These are phyloP conservation scores for Camellia granthamiana DNA, from an alignment of 148 eudicot species.

Conservation along the genomic window DNA sequence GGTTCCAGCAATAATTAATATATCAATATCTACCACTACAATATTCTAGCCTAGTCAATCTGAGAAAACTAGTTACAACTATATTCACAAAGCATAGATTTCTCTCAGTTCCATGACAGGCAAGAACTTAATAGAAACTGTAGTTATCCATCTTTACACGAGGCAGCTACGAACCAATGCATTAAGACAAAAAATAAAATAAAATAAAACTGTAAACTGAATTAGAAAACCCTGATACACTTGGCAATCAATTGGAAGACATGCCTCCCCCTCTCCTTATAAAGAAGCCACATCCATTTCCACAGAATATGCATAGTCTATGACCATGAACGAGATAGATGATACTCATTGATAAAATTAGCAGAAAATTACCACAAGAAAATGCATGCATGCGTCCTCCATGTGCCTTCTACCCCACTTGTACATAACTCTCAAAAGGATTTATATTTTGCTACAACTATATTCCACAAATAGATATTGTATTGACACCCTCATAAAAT, in stretches of 20 bases:
- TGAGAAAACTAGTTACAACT: neutral
- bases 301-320: neutral
- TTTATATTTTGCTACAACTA: neutral
- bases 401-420: neutral
- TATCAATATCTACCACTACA: neutral
- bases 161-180: constrained; percentile 4
- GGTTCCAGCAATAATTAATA: constrained; percentile 3
- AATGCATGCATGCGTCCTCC: neutral
- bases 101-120: neutral
- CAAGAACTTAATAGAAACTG: neutral
- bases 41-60: neutral
- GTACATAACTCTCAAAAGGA: neutral
- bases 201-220: neutral
- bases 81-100: neutral
- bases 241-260: neutral
- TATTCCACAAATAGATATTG: neutral
- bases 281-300: neutral
- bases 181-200: neutral
- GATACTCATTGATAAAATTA: neutral
- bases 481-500: too few relatives aligned
- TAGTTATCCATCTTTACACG: neutral
- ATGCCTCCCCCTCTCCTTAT: neutral
- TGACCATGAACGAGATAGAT: neutral
- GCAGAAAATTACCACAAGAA: neutral
- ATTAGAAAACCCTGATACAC: neutral